phyloP scores from a whole-genome alignment of 164 flowering plant genomes.

The Protea cynaroides region DNA sequence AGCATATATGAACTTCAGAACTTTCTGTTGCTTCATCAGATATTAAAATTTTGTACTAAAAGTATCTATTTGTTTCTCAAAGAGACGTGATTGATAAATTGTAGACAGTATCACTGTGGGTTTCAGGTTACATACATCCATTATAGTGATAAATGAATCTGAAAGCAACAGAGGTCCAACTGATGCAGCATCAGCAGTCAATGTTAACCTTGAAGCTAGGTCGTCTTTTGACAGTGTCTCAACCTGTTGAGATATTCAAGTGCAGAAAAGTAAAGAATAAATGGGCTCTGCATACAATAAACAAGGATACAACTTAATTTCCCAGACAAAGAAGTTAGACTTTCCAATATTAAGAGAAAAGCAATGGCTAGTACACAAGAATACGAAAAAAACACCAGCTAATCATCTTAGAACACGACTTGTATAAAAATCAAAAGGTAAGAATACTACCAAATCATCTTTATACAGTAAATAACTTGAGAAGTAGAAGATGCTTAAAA shows the following conservation, averaged over 20 bases:
- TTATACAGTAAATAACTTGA: no score
- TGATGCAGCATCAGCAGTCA: constrained; percentile 74
- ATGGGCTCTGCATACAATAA: constrained; percentile 7
- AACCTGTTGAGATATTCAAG: constrained; percentile 43
- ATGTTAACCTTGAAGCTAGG: constrained; percentile 85
- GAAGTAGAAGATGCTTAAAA: neutral
- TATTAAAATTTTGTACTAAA: no score
- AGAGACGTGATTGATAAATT: neutral
- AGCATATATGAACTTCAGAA: no score
- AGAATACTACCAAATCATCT: no score
- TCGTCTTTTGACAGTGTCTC: constrained; percentile 88
- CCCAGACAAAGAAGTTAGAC: neutral
- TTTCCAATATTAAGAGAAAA: no score
- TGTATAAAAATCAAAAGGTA: no score
- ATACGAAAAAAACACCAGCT: neutral
- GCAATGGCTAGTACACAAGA: neutral
- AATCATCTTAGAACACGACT: neutral
- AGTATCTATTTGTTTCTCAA: neutral
- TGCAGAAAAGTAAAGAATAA: neutral
- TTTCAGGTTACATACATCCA: constrained; percentile 66
- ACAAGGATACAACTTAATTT: neutral
- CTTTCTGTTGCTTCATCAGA: no score
- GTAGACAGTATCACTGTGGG: neutral
- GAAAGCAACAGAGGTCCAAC: constrained; percentile 79
- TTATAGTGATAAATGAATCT: constrained; percentile 77